phyloP scores from a whole-genome alignment of 2,329 filamentous ascomycete genomes.

The Nemania serpens region DNA sequence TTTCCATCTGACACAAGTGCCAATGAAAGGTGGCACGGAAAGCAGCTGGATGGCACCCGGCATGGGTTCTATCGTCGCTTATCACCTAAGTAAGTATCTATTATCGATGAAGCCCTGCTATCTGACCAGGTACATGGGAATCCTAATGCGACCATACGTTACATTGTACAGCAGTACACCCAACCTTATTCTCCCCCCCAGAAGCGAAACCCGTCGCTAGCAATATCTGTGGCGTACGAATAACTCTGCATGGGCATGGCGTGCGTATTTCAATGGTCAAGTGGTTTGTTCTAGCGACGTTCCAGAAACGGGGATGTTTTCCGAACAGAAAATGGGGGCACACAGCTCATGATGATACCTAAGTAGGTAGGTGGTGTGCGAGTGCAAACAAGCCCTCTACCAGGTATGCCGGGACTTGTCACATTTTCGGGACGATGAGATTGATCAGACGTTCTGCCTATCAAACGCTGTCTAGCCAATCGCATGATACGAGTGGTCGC shows the following conservation, averaged over 20 bases:
- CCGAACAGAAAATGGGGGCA: constrained; percentile 1
- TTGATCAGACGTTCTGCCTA: background rate
- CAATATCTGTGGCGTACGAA: background rate
- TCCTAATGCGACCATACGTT: constrained; percentile 11
- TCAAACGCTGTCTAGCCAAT: background rate
- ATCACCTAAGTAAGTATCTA: background rate
- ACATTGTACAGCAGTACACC: constrained; percentile 9
- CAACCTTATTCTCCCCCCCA: background rate
- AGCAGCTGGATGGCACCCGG: background rate
- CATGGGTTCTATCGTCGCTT: background rate
- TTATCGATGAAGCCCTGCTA: constrained; percentile 3
- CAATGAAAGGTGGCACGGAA: background rate
- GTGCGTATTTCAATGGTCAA: background rate
- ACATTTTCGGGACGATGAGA: background rate
- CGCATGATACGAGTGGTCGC: background rate
- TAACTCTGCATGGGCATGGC: too few species aligned
- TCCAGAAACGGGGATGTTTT: constrained; percentile 14
- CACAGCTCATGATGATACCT: too few species aligned
- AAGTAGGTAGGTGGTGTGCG: too few species aligned
- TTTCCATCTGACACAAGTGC: constrained; percentile 11
- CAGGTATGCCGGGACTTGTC: background rate
- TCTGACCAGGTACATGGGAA: constrained; percentile 22
- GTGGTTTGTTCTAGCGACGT: constrained; percentile 9
- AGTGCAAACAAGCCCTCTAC: too few species aligned
- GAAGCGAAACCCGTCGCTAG: background rate